Conservation (phyloP, 257 asterid species). For the Thymus mandschuricus region DNA sequence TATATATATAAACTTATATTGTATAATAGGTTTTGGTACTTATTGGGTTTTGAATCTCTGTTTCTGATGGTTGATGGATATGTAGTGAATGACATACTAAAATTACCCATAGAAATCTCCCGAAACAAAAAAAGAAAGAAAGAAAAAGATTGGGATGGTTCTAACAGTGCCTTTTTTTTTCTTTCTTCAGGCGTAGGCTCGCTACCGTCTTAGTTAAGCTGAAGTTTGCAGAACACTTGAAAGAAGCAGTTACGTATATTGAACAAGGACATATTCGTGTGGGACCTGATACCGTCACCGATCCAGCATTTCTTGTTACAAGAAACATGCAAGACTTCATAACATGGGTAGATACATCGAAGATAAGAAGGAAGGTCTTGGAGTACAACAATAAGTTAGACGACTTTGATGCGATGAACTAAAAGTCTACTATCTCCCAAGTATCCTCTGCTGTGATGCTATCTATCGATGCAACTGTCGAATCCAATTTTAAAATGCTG, state of each 20-base stretch:
- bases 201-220: conserved; percentile 66
- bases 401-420: conserved; percentile 83
- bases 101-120: no score
- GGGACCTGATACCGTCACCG: conserved; percentile 87
- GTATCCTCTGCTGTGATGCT: neutral
- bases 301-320: conserved; percentile 83
- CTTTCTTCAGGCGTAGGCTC: conserved; percentile 74
- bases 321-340: conserved; percentile 92
- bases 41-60: conserved; percentile 1
- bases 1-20: neutral
- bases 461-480: no score
- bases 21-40: neutral
- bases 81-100: neutral
- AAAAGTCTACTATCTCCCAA: neutral
- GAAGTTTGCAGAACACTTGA: conserved; percentile 88
- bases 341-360: conserved; percentile 96
- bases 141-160: neutral
- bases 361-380: conserved; percentile 83
- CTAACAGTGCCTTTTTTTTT: conserved; percentile 1
- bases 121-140: no score
- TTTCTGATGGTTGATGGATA: neutral
- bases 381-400: conserved; percentile 85
- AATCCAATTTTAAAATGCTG: neutral
- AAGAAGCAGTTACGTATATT: conserved; percentile 88
- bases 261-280: conserved; percentile 97